Percentiles rank a stretch among this genome's conserved stretches.
Evolutionary conservation across 108 stramenopile genomes (phyloP).

Genomic region (Nitzschia sp.): DNA sequence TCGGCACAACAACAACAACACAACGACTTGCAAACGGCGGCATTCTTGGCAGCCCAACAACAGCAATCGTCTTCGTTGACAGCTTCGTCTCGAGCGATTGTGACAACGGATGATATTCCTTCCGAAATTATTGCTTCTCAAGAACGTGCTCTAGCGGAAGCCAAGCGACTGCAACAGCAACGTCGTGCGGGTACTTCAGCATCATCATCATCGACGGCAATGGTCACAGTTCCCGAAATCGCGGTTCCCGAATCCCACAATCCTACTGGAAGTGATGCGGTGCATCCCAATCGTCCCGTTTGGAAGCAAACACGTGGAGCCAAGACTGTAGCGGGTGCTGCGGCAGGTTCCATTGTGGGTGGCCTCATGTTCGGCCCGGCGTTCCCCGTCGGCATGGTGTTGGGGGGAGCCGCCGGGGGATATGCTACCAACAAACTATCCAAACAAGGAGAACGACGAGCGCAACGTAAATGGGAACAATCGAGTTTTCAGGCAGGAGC

Average conservation of each 20-base stretch:
- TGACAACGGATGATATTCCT: slow-evolving; percentile 3
- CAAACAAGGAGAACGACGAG: slow-evolving; percentile 24
- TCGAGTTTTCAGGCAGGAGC: slow-evolving; percentile 15
- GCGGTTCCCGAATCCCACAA: slow-evolving; percentile 25
- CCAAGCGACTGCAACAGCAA: not conserved
- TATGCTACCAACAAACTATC: slow-evolving; percentile 25
- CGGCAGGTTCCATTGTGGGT: slow-evolving; percentile 28
- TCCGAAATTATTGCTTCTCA: slow-evolving; percentile 23
- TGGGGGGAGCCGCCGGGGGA: slow-evolving; percentile 30
- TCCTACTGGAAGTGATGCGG: slow-evolving; percentile 22
- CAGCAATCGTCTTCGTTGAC: not conserved
- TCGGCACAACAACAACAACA: not conserved
- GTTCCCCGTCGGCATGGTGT: slow-evolving; percentile 29
- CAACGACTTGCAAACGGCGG: slow-evolving; percentile 2
- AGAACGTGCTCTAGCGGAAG: slow-evolving; percentile 21
- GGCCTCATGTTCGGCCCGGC: slow-evolving; percentile 24
- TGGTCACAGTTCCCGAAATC: not conserved
- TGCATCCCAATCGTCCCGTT: slow-evolving; percentile 18
- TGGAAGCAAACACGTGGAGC: slow-evolving; percentile 28
- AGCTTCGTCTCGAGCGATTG: not conserved
- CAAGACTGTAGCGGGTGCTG: slow-evolving; percentile 21
- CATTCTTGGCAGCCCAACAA: not conserved
- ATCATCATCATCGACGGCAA: not conserved
- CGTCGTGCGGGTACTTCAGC: not conserved
- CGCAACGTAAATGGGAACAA: slow-evolving; percentile 31